These are phyloP conservation scores for Centaurea solstitialis DNA, from an alignment of 129 eudicot genomes.

Conservation along the genomic window DNA sequence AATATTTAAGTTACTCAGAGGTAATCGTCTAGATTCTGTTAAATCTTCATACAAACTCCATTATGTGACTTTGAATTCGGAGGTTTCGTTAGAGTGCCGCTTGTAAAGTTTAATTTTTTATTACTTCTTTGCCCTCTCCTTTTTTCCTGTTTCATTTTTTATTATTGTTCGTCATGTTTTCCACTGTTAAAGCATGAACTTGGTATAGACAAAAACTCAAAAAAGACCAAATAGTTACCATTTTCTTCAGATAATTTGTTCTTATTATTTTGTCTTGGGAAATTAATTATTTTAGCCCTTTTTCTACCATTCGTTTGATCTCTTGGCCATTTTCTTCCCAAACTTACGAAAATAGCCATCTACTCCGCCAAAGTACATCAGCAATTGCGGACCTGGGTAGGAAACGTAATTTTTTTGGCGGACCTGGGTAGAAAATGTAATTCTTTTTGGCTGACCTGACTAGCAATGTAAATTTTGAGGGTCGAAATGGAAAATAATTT, in stretches of 20 bases:
- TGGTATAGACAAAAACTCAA: background rate
- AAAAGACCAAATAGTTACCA: background rate
- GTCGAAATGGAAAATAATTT: too few relatives aligned
- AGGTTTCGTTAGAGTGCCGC: background rate
- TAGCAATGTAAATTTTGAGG: too few relatives aligned
- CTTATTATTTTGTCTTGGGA: background rate
- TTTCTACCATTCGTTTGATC: too few relatives aligned
- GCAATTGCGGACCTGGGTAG: too few relatives aligned
- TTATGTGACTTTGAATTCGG: background rate
- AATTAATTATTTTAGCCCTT: too few relatives aligned
- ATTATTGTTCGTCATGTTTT: background rate
- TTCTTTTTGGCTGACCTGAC: too few relatives aligned
- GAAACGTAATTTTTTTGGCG: too few relatives aligned
- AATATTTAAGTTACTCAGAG: constrained; percentile 77
- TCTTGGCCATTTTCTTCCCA: too few relatives aligned
- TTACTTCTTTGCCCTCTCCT: background rate
- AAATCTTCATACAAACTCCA: constrained; percentile 4
- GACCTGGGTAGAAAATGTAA: too few relatives aligned
- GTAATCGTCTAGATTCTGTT: constrained; percentile 36
- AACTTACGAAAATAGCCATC: too few relatives aligned
- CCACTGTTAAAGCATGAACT: constrained; percentile 6
- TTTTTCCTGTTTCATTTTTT: background rate
- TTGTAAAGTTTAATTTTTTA: background rate
- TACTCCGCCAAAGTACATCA: too few relatives aligned
- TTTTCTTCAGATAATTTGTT: background rate